These are phyloP conservation scores for Calonectria montana DNA, from an alignment of 2,329 filamentous ascomycete genomes.

Conservation along the genomic window DNA sequence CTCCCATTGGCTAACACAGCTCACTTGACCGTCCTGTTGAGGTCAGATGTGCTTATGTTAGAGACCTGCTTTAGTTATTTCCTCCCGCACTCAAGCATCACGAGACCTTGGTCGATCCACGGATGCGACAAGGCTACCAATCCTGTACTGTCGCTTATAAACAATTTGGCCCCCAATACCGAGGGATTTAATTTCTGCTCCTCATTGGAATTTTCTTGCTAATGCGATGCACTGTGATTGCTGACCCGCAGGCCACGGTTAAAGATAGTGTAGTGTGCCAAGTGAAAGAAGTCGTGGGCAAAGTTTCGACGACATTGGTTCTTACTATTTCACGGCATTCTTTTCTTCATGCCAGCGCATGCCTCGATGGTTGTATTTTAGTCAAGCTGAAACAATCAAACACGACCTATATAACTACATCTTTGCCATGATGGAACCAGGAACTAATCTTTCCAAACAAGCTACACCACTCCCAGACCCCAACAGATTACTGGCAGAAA, in stretches of 20 bases:
- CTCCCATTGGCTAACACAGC: neutral
- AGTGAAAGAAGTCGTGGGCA: too few relatives aligned
- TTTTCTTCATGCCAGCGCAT: too few relatives aligned
- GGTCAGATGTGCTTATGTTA: neutral
- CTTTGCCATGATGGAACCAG: neutral
- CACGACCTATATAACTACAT: neutral
- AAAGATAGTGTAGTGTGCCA: neutral
- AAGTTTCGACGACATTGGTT: too few relatives aligned
- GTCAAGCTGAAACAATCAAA: too few relatives aligned
- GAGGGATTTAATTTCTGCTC: neutral
- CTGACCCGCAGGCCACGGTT: neutral
- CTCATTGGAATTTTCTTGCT: neutral
- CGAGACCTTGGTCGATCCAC: neutral
- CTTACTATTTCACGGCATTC: neutral
- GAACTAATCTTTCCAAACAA: neutral
- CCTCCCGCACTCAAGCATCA: neutral
- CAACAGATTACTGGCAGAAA: neutral
- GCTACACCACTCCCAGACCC: neutral
- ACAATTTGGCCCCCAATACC: neutral
- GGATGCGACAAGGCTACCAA: neutral
- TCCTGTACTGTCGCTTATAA: neutral
- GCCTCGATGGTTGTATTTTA: too few relatives aligned
- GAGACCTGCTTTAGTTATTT: too few relatives aligned
- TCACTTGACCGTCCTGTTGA: neutral
- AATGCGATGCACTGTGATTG: neutral